Conservation (phyloP, 768 basidiomycete genomes). For the Termitomyces sp. region DNA sequence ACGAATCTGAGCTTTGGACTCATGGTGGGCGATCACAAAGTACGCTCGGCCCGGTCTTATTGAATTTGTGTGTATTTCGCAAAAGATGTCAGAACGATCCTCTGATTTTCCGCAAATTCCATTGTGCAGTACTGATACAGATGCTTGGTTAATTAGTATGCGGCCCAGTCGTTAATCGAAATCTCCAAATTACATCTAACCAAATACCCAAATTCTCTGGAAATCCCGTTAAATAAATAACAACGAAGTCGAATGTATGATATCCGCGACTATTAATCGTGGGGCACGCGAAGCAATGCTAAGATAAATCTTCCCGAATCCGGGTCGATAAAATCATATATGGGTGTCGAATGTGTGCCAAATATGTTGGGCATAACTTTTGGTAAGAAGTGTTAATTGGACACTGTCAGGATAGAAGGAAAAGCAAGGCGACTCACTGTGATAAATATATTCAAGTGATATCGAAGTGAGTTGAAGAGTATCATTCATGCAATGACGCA, state of each 20-base stretch:
- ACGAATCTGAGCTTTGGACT: slow-evolving; percentile 21
- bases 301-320: background rate
- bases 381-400: background rate
- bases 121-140: slow-evolving; percentile 9
- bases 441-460: background rate
- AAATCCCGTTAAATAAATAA: slow-evolving; percentile 1
- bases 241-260: slow-evolving; percentile 2
- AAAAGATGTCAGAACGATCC: too few species aligned
- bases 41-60: too few species aligned
- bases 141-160: background rate
- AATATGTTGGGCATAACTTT: background rate
- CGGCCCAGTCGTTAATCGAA: too few species aligned
- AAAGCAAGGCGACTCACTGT: background rate
- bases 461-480: background rate
- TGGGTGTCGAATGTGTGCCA: too few species aligned
- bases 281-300: background rate
- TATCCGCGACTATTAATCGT: slow-evolving; percentile 5
- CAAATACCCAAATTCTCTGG: background rate
- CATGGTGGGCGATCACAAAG: too few species aligned
- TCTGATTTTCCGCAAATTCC: slow-evolving; percentile 10
- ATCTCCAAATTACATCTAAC: background rate
- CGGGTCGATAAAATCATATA: slow-evolving; percentile 1
- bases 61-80: too few species aligned
- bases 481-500: slow-evolving; percentile 8
- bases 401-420: background rate